These are phyloP conservation scores for Ottelia alismoides DNA, from an alignment of 106 monocot genomes.

Conservation along the genomic window DNA sequence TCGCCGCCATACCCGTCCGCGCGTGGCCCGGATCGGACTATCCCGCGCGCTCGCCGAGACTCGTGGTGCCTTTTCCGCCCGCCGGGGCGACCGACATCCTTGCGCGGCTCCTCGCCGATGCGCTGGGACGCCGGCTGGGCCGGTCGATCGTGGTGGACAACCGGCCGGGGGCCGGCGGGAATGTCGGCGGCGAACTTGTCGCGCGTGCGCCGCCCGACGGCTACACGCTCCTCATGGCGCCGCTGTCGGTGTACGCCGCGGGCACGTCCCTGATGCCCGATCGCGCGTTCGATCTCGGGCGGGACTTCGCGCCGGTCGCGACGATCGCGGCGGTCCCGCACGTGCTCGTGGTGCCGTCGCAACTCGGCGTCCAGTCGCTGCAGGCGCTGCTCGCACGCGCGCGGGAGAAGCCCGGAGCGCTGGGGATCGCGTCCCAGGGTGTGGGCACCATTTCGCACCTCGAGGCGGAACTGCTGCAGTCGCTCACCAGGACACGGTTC, in stretches of 20 bases:
- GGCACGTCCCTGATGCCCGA: background rate
- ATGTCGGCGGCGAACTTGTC: background rate
- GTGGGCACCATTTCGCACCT: background rate
- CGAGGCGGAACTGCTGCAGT: background rate
- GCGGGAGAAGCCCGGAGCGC: background rate
- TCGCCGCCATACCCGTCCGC: too few species aligned
- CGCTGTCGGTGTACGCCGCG: background rate
- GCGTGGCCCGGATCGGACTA: background rate
- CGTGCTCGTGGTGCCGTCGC: background rate
- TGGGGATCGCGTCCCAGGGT: background rate
- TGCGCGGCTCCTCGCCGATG: background rate
- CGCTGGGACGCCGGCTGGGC: background rate
- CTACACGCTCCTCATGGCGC: background rate
- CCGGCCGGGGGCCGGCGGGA: background rate
- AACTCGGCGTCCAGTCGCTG: background rate
- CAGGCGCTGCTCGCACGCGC: background rate
- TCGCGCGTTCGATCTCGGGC: background rate
- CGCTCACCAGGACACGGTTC: background rate
- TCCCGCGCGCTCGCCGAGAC: background rate
- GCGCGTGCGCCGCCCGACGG: background rate
- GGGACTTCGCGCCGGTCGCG: background rate
- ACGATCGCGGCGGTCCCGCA: background rate
- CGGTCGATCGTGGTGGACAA: background rate
- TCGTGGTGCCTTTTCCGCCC: background rate
- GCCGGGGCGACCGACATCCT: background rate